Evolutionary conservation across 1,139 yeast species (phyloP).

Genomic region (Kodamaea derodonti): DNA sequence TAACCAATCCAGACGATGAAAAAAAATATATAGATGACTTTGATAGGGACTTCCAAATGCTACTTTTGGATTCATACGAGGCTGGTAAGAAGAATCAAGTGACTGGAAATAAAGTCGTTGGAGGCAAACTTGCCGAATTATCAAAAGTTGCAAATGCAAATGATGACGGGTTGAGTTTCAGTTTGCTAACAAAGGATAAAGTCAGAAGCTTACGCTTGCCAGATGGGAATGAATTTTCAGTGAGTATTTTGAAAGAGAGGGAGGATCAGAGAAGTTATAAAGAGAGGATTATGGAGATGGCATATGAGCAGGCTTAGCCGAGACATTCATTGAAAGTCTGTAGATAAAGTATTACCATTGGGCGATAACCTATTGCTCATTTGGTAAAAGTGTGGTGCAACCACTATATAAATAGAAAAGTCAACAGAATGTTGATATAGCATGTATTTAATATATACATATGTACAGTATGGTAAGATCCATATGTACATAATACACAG

Average conservation of each 20-base stretch:
- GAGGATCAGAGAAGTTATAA: constrained; percentile 33
- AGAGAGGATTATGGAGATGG: constrained; percentile 40
- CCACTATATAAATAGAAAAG: too few relatives aligned
- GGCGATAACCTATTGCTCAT: too few relatives aligned
- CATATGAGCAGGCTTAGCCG: too few relatives aligned
- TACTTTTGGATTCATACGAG: constrained; percentile 49
- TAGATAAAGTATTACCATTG: too few relatives aligned
- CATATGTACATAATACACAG: too few relatives aligned
- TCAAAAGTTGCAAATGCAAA: background rate
- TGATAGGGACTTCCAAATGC: constrained; percentile 50
- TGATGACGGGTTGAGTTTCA: constrained; percentile 38
- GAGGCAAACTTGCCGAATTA: background rate
- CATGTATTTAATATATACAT: too few relatives aligned
- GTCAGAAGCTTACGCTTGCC: constrained; percentile 48
- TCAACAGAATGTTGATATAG: too few relatives aligned
- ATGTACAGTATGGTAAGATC: too few relatives aligned
- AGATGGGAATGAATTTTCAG: constrained; percentile 44
- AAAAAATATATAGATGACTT: constrained; percentile 46
- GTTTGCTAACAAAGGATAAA: constrained; percentile 45
- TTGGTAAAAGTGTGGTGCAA: too few relatives aligned
- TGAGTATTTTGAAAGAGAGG: constrained; percentile 30
- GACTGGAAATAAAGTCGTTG: constrained; percentile 12
- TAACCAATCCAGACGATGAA: constrained; percentile 29
- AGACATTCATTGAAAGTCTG: too few relatives aligned
- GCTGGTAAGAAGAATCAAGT: constrained; percentile 20